Evolutionary conservation across 805 yeast species (phyloP), one percentile per base, ranked within the genome.

Genomic region (Metschnikowia cubensis): DNA sequence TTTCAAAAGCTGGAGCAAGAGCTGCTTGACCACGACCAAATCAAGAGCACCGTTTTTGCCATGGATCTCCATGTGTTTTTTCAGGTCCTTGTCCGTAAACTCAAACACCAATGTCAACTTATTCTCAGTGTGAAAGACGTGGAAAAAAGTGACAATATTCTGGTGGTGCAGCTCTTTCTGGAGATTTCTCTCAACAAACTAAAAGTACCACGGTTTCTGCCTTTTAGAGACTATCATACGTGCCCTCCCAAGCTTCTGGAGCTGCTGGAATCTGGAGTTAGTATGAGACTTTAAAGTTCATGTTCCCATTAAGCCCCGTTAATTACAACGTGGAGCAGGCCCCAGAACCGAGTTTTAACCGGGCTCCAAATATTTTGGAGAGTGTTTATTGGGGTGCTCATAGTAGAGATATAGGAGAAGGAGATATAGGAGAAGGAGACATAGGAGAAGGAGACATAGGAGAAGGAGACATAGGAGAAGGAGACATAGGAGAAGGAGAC

Each of bases 171-270:
- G 76, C 69, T 92, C 99, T 69, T 92, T 92, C 89, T 74, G 4
- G 98, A 92, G 54, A 92, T 92, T 69, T 92, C 99, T 56, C 99
- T 94, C 61, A 94, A 75, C 0, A 99, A 17, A 94, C 99, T 17
- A 91, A 76, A 49, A 88, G 91, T 85, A 61, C 84, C 82, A 54
- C 88, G 81, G 67, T 88, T 94, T 63, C 89, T 81, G 37, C 87
- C 99, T 63, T 92, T 94, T 92, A 94, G 33, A 94, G 99, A n/a
- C 97, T 95, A 60, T 99, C 99, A 70, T 94, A 94, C 0, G 99
- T 89, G 44, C 96, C 96, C 70, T 89, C 96, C 96, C 96, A 35
- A 89, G 78, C 72, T 89, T 89, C 66, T 89, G 96, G 49, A 88
- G 79, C 67, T 73, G 77, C 57, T 73, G 77, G 60, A 73, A 73